Evolutionary conservation across 495 filamentous ascomycete species (phyloP).

Genomic region (Tetracladium marchalianum): DNA sequence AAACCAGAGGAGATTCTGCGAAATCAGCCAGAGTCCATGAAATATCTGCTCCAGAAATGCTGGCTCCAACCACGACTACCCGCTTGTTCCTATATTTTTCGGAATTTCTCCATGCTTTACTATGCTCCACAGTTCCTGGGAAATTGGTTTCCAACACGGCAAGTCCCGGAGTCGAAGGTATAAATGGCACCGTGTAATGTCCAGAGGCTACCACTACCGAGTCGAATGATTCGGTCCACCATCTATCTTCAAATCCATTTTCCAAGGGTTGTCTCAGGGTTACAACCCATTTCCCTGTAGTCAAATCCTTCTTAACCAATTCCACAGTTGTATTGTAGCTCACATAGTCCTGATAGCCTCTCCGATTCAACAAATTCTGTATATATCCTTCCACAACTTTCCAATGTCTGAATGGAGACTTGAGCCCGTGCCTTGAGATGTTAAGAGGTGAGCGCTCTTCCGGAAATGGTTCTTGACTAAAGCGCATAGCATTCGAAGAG

Average conservation of each 20-base stretch:
- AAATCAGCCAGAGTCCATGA: conserved; percentile 29
- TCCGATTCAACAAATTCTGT: conserved; percentile 21
- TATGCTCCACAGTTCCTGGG: conserved; percentile 61
- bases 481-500: conserved; percentile 27
- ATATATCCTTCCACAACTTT: conserved; percentile 25
- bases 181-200: conserved; percentile 63
- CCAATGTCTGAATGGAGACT: conserved; percentile 31
- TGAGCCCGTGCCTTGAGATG: conserved; percentile 22
- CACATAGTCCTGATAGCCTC: conserved; percentile 25
- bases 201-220: conserved; percentile 75
- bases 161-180: conserved; percentile 54
- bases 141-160: conserved; percentile 43
- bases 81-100: conserved; percentile 40
- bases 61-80: conserved; percentile 62
- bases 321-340: conserved; percentile 32
- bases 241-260: conserved; percentile 23
- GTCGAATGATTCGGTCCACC: conserved; percentile 53
- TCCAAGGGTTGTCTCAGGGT: conserved; percentile 22
- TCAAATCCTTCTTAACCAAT: conserved; percentile 21
- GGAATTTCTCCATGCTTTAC: conserved; percentile 63
- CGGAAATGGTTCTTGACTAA: conserved; percentile 30
- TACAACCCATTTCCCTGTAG: conserved; percentile 26
- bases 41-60: conserved; percentile 72
- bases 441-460: conserved; percentile 17
- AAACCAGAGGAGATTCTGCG: conserved; percentile 21